Percentiles rank a stretch among this genome's conserved stretches.
Evolutionary conservation across 441 rosid genomes (phyloP).

Genomic region (Populus hybrid): DNA sequence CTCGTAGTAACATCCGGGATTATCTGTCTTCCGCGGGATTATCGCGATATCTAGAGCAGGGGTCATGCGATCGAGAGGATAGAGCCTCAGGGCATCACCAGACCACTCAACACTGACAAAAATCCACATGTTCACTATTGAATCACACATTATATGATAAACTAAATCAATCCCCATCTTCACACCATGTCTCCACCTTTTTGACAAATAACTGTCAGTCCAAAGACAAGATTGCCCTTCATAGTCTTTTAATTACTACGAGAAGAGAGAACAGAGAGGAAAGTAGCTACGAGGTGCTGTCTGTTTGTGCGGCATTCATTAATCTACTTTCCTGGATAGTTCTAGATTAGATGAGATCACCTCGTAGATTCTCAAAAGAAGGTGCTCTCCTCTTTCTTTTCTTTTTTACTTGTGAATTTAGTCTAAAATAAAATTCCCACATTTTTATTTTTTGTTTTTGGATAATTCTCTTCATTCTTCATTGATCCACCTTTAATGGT

Average conservation of each 20-base stretch:
- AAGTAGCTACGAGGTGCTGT: not conserved
- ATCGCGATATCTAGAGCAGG: no score
- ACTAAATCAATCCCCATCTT: no score
- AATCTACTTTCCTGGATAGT: constrained; percentile 9
- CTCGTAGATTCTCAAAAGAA: not conserved
- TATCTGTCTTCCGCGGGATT: no score
- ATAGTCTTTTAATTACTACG: not conserved
- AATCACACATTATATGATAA: no score
- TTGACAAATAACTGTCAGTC: not conserved
- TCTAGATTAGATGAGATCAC: not conserved
- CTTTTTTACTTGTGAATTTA: not conserved
- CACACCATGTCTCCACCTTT: no score
- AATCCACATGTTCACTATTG: no score
- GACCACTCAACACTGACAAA: no score
- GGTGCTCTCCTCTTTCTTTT: not conserved
- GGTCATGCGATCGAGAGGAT: no score
- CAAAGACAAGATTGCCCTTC: constrained; percentile 6
- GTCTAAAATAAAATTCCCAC: not conserved
- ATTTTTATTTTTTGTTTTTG: not conserved
- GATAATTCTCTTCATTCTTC: not conserved
- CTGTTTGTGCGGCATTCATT: constrained; percentile 1
- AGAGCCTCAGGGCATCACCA: no score
- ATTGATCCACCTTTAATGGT: constrained; percentile 12
- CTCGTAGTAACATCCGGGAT: no score
- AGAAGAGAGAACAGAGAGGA: not conserved